These are phyloP conservation scores for Capillidium heterosporum DNA, from an alignment of 371 early-diverging fungal genomes.

Conservation along the genomic window DNA sequence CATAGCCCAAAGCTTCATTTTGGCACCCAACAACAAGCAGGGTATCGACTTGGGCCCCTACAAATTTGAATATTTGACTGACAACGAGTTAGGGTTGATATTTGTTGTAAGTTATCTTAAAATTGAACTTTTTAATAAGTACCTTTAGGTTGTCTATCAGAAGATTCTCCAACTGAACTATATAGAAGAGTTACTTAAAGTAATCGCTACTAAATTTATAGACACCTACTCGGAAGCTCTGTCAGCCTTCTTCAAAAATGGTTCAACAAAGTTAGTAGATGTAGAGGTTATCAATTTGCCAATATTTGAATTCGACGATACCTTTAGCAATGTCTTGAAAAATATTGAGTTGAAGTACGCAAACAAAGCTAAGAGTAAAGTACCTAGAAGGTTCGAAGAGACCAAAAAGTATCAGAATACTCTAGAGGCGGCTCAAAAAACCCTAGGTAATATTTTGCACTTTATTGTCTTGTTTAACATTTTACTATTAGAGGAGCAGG, in stretches of 20 bases:
- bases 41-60: no score
- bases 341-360: constrained; percentile 24
- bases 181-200: constrained; percentile 64
- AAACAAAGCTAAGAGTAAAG: constrained; percentile 19
- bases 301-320: constrained; percentile 14
- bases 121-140: background rate
- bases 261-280: background rate
- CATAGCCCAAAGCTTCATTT: background rate
- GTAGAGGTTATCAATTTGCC: background rate
- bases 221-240: background rate
- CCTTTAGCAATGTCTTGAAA: constrained; percentile 18
- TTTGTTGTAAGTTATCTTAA: constrained; percentile 43
- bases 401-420: constrained; percentile 62
- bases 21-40: background rate
- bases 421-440: constrained; percentile 43
- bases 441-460: constrained; percentile 17
- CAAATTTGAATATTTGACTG: constrained; percentile 14
- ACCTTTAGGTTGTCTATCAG: constrained; percentile 62
- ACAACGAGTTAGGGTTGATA: constrained; percentile 67
- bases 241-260: background rate
- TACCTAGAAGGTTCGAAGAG: constrained; percentile 66
- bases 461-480: background rate
- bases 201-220: constrained; percentile 14
- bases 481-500: background rate
- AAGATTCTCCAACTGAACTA: constrained; percentile 71